A percentile compares a stretch with the other conserved stretches of the same genome.
Evolutionary conservation across 805 yeast species (phyloP).

Genomic region (Blastobotrys terrestris): DNA sequence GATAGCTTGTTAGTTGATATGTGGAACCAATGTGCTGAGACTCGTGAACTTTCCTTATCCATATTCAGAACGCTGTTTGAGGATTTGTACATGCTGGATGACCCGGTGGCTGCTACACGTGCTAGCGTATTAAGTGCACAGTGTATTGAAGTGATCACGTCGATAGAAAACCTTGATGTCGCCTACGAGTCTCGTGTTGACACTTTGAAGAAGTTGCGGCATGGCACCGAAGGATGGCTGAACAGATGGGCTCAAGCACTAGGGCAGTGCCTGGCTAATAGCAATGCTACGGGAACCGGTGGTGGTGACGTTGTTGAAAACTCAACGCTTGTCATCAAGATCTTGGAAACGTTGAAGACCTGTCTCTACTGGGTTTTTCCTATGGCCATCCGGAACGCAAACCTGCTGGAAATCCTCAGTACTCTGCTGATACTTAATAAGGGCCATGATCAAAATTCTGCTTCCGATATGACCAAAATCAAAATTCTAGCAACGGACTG

Average conservation of each 20-base stretch:
- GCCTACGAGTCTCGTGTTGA: conserved; percentile 64
- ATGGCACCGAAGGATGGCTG: conserved; percentile 82
- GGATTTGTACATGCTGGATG: conserved; percentile 87
- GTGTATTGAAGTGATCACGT: conserved; percentile 76
- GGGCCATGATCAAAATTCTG: conserved; percentile 48
- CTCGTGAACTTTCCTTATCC: conserved; percentile 71
- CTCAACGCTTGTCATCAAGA: conserved; percentile 50
- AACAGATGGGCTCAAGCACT: conserved; percentile 56
- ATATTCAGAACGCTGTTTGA: conserved; percentile 85
- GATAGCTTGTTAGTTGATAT: conserved; percentile 66
- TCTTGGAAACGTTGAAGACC: conserved; percentile 78
- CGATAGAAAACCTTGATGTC: conserved; percentile 54
- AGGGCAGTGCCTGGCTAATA: conserved; percentile 37
- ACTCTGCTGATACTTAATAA: conserved; percentile 43
- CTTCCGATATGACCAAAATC: conserved; percentile 48
- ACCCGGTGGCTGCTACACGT: conserved; percentile 79
- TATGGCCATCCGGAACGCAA: conserved; percentile 57
- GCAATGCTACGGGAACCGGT: conserved; percentile 18
- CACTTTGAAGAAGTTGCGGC: conserved; percentile 52
- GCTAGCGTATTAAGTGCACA: conserved; percentile 71
- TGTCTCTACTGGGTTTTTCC: conserved; percentile 91
- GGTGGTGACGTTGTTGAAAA: conserved; percentile 24
- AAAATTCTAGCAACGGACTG: conserved; percentile 86
- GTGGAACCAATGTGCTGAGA: conserved; percentile 60
- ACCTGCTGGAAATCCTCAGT: conserved; percentile 59